phyloP scores from a whole-genome alignment of 345 rosid genomes.

The Durio zibethinus region DNA sequence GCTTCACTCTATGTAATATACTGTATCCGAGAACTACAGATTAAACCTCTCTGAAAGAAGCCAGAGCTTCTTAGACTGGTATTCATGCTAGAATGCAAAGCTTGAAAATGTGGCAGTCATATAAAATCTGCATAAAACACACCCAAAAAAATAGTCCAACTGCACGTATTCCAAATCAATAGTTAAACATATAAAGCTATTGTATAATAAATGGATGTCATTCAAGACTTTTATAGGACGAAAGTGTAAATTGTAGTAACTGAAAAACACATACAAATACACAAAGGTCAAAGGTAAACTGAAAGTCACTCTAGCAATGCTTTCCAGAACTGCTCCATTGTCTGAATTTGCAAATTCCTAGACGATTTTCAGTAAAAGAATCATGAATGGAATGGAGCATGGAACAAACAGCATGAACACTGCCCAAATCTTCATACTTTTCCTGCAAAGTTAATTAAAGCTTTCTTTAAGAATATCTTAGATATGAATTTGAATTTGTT shows the following conservation, averaged over 20 bases:
- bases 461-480: conserved; percentile 2
- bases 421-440: conserved; percentile 42
- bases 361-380: conserved; percentile 66
- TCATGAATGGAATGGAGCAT: conserved; percentile 76
- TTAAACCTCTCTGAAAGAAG: background rate
- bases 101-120: background rate
- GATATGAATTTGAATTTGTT: background rate
- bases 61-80: background rate
- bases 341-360: conserved; percentile 86
- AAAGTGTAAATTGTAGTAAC: background rate
- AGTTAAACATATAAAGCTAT: background rate
- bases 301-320: conserved; percentile 9
- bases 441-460: conserved; percentile 42
- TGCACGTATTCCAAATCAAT: background rate
- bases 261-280: background rate
- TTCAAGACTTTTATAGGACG: no score
- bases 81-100: background rate
- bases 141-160: background rate
- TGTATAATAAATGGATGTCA: background rate
- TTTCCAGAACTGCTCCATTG: conserved; percentile 48
- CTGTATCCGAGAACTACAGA: background rate
- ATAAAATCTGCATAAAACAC: background rate
- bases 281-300: background rate
- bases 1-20: background rate
- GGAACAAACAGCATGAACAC: conserved; percentile 46